Percentiles rank a stretch among this genome's conserved stretches.
These are phyloP conservation scores for Quercus dentata DNA, from an alignment of 306 rosid genomes.

Conservation along the genomic window DNA sequence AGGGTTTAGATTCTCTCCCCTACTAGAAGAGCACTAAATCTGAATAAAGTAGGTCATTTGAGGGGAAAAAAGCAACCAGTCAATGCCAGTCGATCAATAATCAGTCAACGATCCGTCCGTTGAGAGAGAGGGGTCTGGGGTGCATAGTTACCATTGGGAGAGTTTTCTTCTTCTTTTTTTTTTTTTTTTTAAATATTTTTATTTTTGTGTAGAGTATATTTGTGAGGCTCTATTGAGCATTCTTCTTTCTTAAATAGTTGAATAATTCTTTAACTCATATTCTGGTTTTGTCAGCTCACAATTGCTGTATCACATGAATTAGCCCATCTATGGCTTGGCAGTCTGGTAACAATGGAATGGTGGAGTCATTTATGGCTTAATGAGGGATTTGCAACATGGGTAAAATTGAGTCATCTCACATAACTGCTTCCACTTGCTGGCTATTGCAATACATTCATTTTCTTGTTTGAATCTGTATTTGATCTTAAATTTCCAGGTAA, in stretches of 20 bases:
- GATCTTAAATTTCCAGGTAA: no score
- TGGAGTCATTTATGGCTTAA: slow-evolving; percentile 71
- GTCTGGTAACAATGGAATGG: slow-evolving; percentile 74
- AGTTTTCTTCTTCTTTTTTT: no score
- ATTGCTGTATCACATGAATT: slow-evolving; percentile 56
- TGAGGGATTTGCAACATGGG: slow-evolving; percentile 13
- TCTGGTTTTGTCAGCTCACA: slow-evolving; percentile 34
- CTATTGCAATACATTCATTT: neutral
- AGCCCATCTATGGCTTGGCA: slow-evolving; percentile 76
- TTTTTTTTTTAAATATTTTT: no score
- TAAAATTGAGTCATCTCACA: neutral
- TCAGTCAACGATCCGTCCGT: no score
- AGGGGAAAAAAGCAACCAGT: no score
- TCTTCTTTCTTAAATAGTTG: neutral
- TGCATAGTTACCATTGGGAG: no score
- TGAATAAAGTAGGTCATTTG: no score
- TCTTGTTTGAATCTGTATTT: neutral
- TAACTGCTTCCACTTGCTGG: neutral
- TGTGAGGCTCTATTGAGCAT: neutral
- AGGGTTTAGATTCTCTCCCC: no score
- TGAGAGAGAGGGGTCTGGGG: no score
- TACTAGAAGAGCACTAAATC: no score
- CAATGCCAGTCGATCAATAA: no score
- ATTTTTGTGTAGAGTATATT: no score
- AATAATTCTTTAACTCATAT: neutral